Conservation (phyloP, 2,329 filamentous ascomycete species). For the Sarocladium strictum region DNA sequence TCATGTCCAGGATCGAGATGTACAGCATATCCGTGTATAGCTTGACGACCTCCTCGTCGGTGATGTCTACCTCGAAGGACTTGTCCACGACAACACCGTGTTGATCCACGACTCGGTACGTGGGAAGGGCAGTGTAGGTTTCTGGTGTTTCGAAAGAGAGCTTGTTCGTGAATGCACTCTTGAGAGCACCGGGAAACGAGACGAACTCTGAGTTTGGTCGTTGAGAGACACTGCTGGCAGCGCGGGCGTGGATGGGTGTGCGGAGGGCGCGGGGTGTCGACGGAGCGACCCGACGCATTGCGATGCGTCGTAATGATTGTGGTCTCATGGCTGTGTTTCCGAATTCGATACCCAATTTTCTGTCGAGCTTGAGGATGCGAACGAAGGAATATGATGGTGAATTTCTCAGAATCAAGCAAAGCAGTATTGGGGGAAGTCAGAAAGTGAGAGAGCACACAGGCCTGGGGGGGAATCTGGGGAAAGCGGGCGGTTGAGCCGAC, state of each 20-base stretch:
- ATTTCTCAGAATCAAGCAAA: neutral
- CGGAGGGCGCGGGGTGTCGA: constrained; percentile 13
- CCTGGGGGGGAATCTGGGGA: neutral
- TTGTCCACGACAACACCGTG: constrained; percentile 78
- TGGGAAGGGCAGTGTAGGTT: constrained; percentile 71
- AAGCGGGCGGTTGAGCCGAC: constrained; percentile 25
- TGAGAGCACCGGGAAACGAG: constrained; percentile 89
- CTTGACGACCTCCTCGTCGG: constrained; percentile 54
- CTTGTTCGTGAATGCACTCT: constrained; percentile 81
- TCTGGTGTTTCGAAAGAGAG: constrained; percentile 74
- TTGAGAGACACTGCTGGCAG: constrained; percentile 47
- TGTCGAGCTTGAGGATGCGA: neutral
- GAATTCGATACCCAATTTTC: neutral
- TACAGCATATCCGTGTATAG: constrained; percentile 62
- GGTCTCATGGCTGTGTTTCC: constrained; percentile 24
- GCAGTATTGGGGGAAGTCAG: neutral
- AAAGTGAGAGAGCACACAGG: neutral
- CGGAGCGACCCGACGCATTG: constrained; percentile 20
- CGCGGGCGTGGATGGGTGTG: constrained; percentile 22
- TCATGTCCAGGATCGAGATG: constrained; percentile 82
- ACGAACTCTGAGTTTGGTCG: constrained; percentile 49
- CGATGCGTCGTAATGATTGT: constrained; percentile 23
- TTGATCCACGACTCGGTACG: constrained; percentile 87
- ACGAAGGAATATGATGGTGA: neutral
- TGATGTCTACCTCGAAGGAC: constrained; percentile 61